Conservation (phyloP, 208 protist species). For the Phytomonas sp. region DNA sequence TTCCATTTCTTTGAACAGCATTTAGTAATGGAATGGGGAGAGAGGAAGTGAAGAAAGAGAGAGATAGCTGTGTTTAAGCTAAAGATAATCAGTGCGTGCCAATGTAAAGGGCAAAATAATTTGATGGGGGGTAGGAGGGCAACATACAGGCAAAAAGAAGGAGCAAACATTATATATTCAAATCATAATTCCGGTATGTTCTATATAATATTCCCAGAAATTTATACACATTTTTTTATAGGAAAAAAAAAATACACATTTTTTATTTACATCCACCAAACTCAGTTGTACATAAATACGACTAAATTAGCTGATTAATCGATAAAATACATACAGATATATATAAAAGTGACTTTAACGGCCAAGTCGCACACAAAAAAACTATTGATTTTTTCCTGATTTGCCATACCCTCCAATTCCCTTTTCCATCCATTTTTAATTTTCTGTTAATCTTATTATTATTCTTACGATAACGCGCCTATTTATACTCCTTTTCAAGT, state of each 20-base stretch:
- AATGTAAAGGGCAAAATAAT: not conserved
- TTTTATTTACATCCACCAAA: no score
- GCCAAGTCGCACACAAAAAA: not conserved
- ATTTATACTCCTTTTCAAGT: conserved; percentile 25
- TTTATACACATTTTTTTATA: no score
- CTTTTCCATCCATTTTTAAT: not conserved
- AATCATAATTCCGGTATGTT: no score
- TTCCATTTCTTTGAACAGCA: not conserved
- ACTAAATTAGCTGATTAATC: no score
- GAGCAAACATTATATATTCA: not conserved
- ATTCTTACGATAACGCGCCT: not conserved
- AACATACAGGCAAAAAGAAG: not conserved
- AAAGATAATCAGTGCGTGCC: no score
- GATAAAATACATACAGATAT: not conserved
- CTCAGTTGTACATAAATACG: no score
- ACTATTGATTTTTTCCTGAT: not conserved
- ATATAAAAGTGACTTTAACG: not conserved
- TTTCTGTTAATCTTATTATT: not conserved
- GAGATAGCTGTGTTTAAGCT: not conserved
- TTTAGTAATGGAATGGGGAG: not conserved
- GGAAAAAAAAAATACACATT: no score
- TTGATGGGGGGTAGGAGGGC: not conserved
- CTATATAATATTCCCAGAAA: no score
- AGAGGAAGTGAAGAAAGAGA: not conserved
- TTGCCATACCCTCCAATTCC: no score